A percentile compares a stretch with the other conserved stretches of the same genome.
These are phyloP conservation scores for Aspergillus conjunctus DNA, from an alignment of 495 filamentous ascomycete species.

Conservation along the genomic window DNA sequence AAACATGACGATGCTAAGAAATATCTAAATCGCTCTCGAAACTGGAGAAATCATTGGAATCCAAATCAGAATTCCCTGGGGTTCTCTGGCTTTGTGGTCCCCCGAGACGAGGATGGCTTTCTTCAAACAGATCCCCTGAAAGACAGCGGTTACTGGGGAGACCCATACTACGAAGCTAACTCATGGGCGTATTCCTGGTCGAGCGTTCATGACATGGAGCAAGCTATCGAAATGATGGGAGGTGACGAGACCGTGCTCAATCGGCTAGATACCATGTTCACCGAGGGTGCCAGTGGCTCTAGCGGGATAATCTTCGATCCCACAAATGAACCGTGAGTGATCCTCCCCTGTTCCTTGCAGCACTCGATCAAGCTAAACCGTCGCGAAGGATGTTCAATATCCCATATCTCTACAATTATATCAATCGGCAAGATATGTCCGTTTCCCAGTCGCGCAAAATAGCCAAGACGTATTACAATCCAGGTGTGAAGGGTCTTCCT, in stretches of 20 bases:
- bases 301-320: conserved; percentile 64
- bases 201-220: conserved; percentile 66
- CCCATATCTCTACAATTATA: conserved; percentile 73
- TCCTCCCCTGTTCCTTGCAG: neutral
- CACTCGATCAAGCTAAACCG: conserved; percentile 1
- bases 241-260: conserved; percentile 44
- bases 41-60: conserved; percentile 78
- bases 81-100: conserved; percentile 68
- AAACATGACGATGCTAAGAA: conserved; percentile 54
- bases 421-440: conserved; percentile 58
- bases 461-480: conserved; percentile 43
- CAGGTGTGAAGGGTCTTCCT: conserved; percentile 47
- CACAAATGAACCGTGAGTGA: conserved; percentile 63
- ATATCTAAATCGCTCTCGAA: conserved; percentile 64
- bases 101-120: conserved; percentile 59
- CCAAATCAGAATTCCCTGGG: conserved; percentile 51
- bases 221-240: conserved; percentile 59
- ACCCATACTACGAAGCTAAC: conserved; percentile 63
- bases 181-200: conserved; percentile 73
- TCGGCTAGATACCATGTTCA: conserved; percentile 49
- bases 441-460: conserved; percentile 39
- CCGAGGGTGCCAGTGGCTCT: conserved; percentile 50
- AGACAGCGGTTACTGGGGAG: conserved; percentile 63
- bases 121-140: conserved; percentile 55
- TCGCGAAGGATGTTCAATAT: conserved; percentile 59